Base-by-base conservation (phyloP, 306 rosid species). In the Betula pendula region DNA sequence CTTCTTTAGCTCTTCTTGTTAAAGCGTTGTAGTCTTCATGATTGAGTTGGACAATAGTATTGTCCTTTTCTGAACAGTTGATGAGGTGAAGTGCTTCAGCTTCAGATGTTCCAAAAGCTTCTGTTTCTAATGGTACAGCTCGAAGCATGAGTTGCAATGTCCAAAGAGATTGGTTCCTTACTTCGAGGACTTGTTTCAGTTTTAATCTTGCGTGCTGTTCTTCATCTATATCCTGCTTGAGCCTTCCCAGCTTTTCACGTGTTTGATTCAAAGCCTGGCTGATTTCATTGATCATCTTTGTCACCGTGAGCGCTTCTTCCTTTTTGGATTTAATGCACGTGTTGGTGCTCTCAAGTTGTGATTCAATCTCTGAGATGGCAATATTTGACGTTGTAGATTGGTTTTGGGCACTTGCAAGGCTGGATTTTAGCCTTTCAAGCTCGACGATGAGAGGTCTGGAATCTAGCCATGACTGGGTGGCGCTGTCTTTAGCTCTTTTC, bases 381-480 rank as follows among this genome's bases (percentile, higher is more conserved):
- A 45, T 43, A 22, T 68, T 55, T 11, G 84, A 76, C 7, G 48
- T 22, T 24, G 76, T 53, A 9, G 71, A 74, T 42, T 24, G 49
- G 65, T 70, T 76, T 50, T 75, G 76, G 16, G 84, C 88, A 35
- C 25, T 51, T 48, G 79, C 84, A 47, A 90, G 88, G 69, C 67
- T 44, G 38, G 69, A 51, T 70, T 89, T 90, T 67, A 80, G 73
- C 75, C 38, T 82, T 44, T 87, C 89, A 2, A 90, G 89, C 76
- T 87, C 85, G 33, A 87, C 93, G 50, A 84, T 83, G 80, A 84
- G 87, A 66, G 90, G 90, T 77, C 75, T 79, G n/a, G 93, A 85
- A 75, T 88, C 93, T 24, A 85, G 88, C 91, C 96, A 88, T 24
- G 89, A 86, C 49, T 88, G 91, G 43, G 55, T 70, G 13, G 81